These are phyloP conservation scores for Salix udensis DNA, from an alignment of 345 rosid species.

Conservation along the genomic window DNA sequence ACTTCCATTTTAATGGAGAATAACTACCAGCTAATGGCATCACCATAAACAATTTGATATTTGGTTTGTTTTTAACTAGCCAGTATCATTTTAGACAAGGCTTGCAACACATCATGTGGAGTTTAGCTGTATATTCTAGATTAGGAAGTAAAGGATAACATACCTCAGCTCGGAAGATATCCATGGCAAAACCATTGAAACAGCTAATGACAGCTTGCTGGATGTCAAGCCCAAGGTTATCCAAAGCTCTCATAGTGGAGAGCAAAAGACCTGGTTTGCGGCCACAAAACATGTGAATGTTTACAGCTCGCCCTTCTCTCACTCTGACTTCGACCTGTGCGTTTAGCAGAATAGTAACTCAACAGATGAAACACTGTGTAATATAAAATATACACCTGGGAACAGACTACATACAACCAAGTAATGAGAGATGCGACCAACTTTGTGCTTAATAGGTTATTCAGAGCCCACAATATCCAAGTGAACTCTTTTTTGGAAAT, in stretches of 20 bases:
- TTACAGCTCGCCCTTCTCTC: conserved; percentile 96
- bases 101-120: not conserved
- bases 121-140: not conserved
- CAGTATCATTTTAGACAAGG: not conserved
- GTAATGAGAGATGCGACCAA: not conserved
- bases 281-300: conserved; percentile 96
- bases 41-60: not conserved
- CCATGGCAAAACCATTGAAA: conserved; percentile 93
- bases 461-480: not conserved
- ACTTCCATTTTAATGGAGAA: not conserved
- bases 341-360: not conserved
- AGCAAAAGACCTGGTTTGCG: conserved; percentile 90
- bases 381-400: not conserved
- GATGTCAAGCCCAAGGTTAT: conserved; percentile 91
- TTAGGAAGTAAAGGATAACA: not conserved
- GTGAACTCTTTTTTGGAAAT: not conserved
- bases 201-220: conserved; percentile 99
- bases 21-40: not conserved
- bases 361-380: not conserved
- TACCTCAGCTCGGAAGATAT: conserved; percentile 98
- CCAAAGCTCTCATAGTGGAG: conserved; percentile 89
- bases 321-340: conserved; percentile 82
- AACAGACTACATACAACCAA: not conserved
- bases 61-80: not conserved
- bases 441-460: not conserved